Percentiles rank a stretch among this genome's conserved stretches.
These are phyloP conservation scores for Dactylellina parvicollis DNA, from an alignment of 2,329 filamentous ascomycete species.

Conservation along the genomic window DNA sequence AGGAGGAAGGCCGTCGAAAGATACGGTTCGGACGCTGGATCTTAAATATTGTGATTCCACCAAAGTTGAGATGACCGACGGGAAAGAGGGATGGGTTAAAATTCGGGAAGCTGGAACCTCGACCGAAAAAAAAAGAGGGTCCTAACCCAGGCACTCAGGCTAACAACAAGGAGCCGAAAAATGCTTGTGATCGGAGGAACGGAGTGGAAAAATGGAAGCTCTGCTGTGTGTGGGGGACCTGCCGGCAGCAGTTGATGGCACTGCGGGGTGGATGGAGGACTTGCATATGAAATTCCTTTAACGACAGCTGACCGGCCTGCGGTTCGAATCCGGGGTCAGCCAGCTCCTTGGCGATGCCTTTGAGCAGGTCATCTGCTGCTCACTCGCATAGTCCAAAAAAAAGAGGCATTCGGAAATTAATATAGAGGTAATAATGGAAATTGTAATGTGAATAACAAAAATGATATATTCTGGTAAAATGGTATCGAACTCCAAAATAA, in stretches of 20 bases:
- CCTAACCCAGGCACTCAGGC: constrained; percentile 32
- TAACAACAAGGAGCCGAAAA: not conserved
- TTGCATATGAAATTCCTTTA: constrained; percentile 11
- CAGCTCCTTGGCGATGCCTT: constrained; percentile 31
- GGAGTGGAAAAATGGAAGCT: constrained; percentile 52
- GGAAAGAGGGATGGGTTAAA: constrained; percentile 40
- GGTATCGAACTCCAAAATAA: constrained; percentile 1
- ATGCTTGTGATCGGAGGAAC: constrained; percentile 54
- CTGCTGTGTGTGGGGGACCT: constrained; percentile 24
- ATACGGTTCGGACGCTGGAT: constrained; percentile 37
- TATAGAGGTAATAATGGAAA: not conserved
- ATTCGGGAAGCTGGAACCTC: constrained; percentile 45
- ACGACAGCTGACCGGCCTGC: constrained; percentile 27
- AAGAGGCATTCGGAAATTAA: constrained; percentile 14
- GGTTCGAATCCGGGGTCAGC: constrained; percentile 35
- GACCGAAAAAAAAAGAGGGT: constrained; percentile 30
- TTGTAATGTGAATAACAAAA: not conserved
- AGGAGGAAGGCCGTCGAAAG: constrained; percentile 36
- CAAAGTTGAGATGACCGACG: constrained; percentile 21
- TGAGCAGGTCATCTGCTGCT: constrained; percentile 45
- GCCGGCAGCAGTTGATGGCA: not conserved
- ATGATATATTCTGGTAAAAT: not conserved
- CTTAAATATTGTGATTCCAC: constrained; percentile 46
- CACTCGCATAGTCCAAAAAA: not conserved
- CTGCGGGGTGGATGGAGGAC: constrained; percentile 40